These are phyloP conservation scores for Hanseniaspora pseudoguilliermondii DNA, from an alignment of 805 yeast genomes.

Conservation along the genomic window DNA sequence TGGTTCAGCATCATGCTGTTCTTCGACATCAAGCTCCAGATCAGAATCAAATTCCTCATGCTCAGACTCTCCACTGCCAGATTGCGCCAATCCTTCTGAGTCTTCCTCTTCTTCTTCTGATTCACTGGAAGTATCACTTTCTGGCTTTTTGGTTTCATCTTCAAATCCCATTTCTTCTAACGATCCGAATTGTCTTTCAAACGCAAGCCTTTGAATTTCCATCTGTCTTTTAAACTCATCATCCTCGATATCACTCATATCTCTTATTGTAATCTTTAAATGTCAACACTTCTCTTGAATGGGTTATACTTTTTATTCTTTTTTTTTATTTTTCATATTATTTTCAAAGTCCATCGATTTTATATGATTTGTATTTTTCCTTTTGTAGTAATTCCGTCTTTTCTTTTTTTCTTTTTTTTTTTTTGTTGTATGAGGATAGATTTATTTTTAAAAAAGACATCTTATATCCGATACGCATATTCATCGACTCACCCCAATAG, in stretches of 20 bases:
- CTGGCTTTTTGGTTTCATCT: conserved; percentile 30
- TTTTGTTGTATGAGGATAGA: too few species aligned
- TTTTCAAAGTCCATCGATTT: background rate
- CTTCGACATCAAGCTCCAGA: conserved; percentile 14
- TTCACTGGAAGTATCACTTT: background rate
- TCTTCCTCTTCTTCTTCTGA: too few species aligned
- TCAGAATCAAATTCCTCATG: conserved; percentile 19
- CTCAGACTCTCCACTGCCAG: conserved; percentile 1
- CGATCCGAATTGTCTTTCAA: conserved; percentile 54
- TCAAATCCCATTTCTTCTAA: conserved; percentile 42
- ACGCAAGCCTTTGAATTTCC: conserved; percentile 44
- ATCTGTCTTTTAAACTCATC: conserved; percentile 22
- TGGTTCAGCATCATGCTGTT: conserved; percentile 14
- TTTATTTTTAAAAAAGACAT: too few species aligned
- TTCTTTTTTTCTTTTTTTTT: background rate
- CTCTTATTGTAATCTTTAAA: too few species aligned
- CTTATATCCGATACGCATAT: background rate
- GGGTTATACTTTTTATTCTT: too few species aligned
- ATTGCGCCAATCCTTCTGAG: background rate
- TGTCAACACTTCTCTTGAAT: too few species aligned
- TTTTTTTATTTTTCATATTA: background rate
- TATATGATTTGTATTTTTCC: background rate
- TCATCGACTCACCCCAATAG: too few species aligned
- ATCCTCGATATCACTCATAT: conserved; percentile 9
- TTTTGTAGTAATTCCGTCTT: background rate